These are phyloP conservation scores for Polytrichum commune DNA, from an alignment of 225 moss, liverwort and hornwort species.

Conservation along the genomic window DNA sequence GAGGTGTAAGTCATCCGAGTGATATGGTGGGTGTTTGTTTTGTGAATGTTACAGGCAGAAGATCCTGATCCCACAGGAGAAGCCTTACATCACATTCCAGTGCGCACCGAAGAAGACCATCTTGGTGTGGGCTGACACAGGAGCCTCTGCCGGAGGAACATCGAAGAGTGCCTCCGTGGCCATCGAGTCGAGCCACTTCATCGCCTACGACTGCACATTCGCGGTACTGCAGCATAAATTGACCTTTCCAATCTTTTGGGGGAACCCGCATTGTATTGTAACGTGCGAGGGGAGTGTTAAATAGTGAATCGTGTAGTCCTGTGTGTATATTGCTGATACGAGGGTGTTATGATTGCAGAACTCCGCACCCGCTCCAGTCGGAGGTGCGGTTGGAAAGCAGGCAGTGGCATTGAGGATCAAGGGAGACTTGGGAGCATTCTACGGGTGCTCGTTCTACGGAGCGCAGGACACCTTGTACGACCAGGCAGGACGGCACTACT, in stretches of 20 bases:
- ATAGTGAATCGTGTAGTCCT: too few relatives aligned
- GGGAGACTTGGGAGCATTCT: constrained; percentile 43
- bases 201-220: constrained; percentile 2
- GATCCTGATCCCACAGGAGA: neutral
- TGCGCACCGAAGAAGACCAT: neutral
- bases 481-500: constrained; percentile 49
- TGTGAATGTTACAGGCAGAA: neutral
- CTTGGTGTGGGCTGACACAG: constrained; percentile 1
- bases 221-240: neutral
- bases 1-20: too few relatives aligned
- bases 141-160: neutral
- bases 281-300: too few relatives aligned
- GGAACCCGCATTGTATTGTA: too few relatives aligned
- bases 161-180: constrained; percentile 2
- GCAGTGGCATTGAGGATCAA: constrained; percentile 49
- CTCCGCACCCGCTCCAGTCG: constrained; percentile 30
- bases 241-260: too few relatives aligned
- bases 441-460: constrained; percentile 30
- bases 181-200: constrained; percentile 2
- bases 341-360: constrained; percentile 24
- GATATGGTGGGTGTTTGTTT: neutral
- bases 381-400: constrained; percentile 49
- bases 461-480: constrained; percentile 65
- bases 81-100: constrained; percentile 7
- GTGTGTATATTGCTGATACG: too few relatives aligned